Base-by-base conservation (phyloP, 345 rosid species). In the Luvunga scandens region DNA sequence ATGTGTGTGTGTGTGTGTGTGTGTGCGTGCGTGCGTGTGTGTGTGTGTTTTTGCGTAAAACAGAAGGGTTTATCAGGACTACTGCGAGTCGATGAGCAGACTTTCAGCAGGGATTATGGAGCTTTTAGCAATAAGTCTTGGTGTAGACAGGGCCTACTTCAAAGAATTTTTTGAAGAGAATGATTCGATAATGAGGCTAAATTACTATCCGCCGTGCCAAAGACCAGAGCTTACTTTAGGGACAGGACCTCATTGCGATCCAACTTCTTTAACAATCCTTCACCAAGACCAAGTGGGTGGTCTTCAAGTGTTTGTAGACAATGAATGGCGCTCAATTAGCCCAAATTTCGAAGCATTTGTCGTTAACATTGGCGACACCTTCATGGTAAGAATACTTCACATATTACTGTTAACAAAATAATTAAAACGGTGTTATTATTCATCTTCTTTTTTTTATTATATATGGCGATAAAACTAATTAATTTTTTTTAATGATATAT, bases 191-290 rank as follows among this genome's bases (percentile, higher is more conserved):
- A 97, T 97, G 99, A 90, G 99, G 83, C 87, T 97, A 0, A 97
- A 97, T 71, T 92, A 94, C 86, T 97, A 97, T 53, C 98, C 99
- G 4, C 95, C 93, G 13, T 97, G 99, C 85, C 98, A 89, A 82
- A 93, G 90, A 84, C 98, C 99, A 39, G 97, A 97, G 71, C 92
- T 89, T 25, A 93, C 98, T 9, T 83, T 97, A 71, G 98, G 99
- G 75, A 97, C 99, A 22, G 99, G 99, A 5, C 99, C 99, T 86
- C 99, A 97, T 79, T 93, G 99, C 55, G 99, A 97, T 83, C 99
- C 99, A 48, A 93, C 98, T 53, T 97, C 99, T 69, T 83, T 97
- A 83, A 97, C 99, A 61, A 97, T 97, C 77, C 98, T 97, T 45
- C 99, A 97, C 79, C 99, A 97, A 81, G 99, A 91, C 78, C 90